A percentile compares a stretch with the other conserved stretches of the same genome.
Conservation (phyloP, 345 rosid species). For the Sisymbrium altissimum region DNA sequence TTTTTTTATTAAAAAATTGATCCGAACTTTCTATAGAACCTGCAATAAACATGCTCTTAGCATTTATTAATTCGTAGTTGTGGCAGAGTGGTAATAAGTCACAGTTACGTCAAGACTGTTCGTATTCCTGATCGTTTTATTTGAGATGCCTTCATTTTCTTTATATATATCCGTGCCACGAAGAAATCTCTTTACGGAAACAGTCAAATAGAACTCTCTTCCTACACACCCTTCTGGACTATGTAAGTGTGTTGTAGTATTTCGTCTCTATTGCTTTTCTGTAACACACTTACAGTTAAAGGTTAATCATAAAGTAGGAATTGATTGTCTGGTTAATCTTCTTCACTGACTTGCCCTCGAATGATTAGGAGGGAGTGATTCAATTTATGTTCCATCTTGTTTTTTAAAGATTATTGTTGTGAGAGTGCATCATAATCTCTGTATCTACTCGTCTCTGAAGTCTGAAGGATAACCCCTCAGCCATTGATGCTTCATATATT, state of each 20-base stretch:
- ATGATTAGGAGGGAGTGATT: background rate
- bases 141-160: background rate
- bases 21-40: no score
- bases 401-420: background rate
- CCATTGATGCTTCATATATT: background rate
- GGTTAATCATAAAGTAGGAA: no score
- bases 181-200: background rate
- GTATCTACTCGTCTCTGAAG: background rate
- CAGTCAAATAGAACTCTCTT: no score
- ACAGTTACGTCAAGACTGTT: background rate
- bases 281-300: background rate
- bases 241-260: background rate
- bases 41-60: no score
- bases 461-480: background rate
- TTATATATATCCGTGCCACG: background rate
- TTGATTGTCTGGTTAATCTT: background rate
- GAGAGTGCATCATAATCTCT: background rate
- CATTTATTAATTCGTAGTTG: background rate
- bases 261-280: background rate
- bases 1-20: no score
- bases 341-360: background rate
- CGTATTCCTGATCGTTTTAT: background rate
- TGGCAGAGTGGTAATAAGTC: background rate
- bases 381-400: background rate
- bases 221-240: background rate